Conservation (phyloP, 208 protist species). For the Leishmania mexicana region DNA sequence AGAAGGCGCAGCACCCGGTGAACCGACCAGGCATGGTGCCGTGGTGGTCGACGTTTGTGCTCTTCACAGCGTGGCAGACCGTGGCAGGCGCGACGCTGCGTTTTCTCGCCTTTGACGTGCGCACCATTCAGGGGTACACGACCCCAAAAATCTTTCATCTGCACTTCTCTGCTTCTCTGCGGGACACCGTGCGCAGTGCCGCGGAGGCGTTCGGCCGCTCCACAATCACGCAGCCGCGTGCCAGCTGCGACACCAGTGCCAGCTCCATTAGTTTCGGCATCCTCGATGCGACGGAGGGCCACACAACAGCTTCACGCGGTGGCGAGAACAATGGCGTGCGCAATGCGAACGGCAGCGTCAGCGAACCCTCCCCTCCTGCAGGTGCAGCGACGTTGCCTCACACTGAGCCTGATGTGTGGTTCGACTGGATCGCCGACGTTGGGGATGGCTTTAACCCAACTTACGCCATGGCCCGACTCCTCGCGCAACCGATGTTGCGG, state of each 20-base stretch:
- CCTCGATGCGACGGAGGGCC: neutral
- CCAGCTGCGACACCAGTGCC: neutral
- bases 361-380: neutral
- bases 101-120: slow-evolving; percentile 82
- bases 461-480: slow-evolving; percentile 76
- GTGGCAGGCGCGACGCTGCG: slow-evolving; percentile 44
- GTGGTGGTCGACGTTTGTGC: slow-evolving; percentile 84
- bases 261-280: neutral
- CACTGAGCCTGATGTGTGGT: slow-evolving; percentile 59
- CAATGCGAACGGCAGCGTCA: neutral
- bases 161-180: slow-evolving; percentile 35
- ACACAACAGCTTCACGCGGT: neutral
- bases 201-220: neutral
- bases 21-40: slow-evolving; percentile 81
- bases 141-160: slow-evolving; percentile 70
- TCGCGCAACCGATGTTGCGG: slow-evolving; percentile 60
- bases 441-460: slow-evolving; percentile 91
- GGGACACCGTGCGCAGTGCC: slow-evolving; percentile 1
- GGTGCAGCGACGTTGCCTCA: neutral
- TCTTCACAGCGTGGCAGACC: slow-evolving; percentile 64
- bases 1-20: slow-evolving; percentile 42
- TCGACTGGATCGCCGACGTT: slow-evolving; percentile 87
- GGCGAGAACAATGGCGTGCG: neutral
- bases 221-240: neutral
- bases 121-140: slow-evolving; percentile 45